Conservation (phyloP, 2,329 filamentous ascomycete species). For the Thermothelomyces thermophilus region DNA sequence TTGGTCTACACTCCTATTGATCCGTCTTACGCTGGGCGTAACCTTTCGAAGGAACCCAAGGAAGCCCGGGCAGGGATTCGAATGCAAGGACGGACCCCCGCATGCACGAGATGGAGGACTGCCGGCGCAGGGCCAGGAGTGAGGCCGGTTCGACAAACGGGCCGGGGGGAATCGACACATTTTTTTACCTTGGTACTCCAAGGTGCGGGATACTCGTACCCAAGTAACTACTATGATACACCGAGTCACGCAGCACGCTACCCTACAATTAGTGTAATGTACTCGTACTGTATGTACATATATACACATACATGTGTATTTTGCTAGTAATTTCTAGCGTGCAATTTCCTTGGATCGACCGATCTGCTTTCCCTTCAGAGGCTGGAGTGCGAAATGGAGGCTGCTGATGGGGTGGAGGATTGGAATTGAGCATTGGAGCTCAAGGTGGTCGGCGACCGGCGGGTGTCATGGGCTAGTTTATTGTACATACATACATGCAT, state of each 20-base stretch:
- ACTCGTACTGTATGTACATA: too few species aligned
- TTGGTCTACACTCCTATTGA: constrained; percentile 6
- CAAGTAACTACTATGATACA: too few species aligned
- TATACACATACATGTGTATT: too few species aligned
- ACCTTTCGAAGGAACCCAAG: not conserved
- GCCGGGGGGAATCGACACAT: not conserved
- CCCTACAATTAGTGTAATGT: too few species aligned
- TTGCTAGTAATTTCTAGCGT: too few species aligned
- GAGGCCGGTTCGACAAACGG: constrained; percentile 3
- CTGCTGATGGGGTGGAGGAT: too few species aligned
- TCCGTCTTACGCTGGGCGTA: constrained; percentile 2
- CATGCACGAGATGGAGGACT: constrained; percentile 1
- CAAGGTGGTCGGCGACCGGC: too few species aligned
- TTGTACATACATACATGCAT: too few species aligned
- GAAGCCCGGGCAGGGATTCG: not conserved
- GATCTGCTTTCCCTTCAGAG: constrained; percentile 1
- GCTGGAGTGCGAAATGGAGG: not conserved
- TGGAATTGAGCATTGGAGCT: too few species aligned
- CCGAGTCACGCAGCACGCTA: too few species aligned
- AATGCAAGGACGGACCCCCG: constrained; percentile 4
- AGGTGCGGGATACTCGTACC: too few species aligned
- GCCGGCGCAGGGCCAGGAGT: constrained; percentile 3
- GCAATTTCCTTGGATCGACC: not conserved
- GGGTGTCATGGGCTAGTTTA: too few species aligned
- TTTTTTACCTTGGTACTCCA: not conserved